Conservation (phyloP, 2,329 filamentous ascomycete species). For the Cadophora sp. region DNA sequence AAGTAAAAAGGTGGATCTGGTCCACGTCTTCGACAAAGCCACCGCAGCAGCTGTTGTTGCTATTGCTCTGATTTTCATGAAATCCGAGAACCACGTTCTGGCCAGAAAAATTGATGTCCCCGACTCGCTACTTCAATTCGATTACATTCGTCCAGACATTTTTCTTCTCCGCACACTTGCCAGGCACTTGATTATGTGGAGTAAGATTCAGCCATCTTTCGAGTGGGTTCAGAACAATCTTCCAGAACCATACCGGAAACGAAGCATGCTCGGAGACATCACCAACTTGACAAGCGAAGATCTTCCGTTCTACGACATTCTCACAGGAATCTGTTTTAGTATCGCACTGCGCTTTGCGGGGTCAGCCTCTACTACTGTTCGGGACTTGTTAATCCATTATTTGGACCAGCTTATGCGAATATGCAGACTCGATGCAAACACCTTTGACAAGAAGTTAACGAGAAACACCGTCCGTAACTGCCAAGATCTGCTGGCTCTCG, state of each 20-base stretch:
- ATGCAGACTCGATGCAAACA: slow-evolving; percentile 60
- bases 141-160: slow-evolving; percentile 93
- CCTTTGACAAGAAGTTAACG: slow-evolving; percentile 84
- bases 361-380: slow-evolving; percentile 71
- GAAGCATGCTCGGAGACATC: slow-evolving; percentile 65
- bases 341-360: slow-evolving; percentile 78
- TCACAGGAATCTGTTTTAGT: slow-evolving; percentile 86
- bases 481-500: slow-evolving; percentile 84
- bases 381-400: slow-evolving; percentile 83
- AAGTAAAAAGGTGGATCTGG: slow-evolving; percentile 88
- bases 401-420: slow-evolving; percentile 87
- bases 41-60: slow-evolving; percentile 94
- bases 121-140: slow-evolving; percentile 87
- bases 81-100: slow-evolving; percentile 85
- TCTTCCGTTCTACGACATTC: slow-evolving; percentile 90
- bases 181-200: slow-evolving; percentile 93
- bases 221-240: slow-evolving; percentile 80
- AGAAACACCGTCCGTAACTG: slow-evolving; percentile 87
- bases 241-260: slow-evolving; percentile 70
- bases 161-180: slow-evolving; percentile 89
- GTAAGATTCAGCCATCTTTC: slow-evolving; percentile 74
- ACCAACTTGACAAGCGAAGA: slow-evolving; percentile 77
- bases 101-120: slow-evolving; percentile 94
- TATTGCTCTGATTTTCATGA: slow-evolving; percentile 93
- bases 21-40: slow-evolving; percentile 91